These are phyloP conservation scores for Fusarium sp. DNA, from an alignment of 2,329 filamentous ascomycete species.

Conservation along the genomic window DNA sequence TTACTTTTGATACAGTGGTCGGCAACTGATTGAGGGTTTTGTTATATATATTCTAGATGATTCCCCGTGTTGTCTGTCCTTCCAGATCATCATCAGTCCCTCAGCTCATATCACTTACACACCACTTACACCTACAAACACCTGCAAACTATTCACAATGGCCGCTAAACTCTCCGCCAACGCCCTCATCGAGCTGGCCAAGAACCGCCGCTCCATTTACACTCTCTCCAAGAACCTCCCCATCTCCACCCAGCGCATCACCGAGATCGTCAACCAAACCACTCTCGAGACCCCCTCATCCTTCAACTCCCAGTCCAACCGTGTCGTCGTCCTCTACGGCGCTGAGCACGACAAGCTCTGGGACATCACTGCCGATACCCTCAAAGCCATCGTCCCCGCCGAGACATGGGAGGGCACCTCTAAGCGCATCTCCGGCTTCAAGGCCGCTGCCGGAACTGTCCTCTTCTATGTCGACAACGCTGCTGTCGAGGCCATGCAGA, in stretches of 20 bases:
- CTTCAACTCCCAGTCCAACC: conserved; percentile 90
- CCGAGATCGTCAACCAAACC: conserved; percentile 70
- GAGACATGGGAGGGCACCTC: conserved; percentile 66
- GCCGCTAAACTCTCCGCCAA: conserved; percentile 54
- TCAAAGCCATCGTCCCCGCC: conserved; percentile 65
- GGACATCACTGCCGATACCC: conserved; percentile 70
- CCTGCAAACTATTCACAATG: conserved; percentile 49
- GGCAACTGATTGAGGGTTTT: background rate
- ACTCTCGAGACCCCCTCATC: conserved; percentile 76
- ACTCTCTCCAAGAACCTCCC: conserved; percentile 69
- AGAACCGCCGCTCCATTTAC: conserved; percentile 75
- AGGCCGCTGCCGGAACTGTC: conserved; percentile 78
- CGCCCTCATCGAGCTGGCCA: conserved; percentile 69
- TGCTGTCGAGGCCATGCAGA: conserved; percentile 70
- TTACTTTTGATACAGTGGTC: background rate
- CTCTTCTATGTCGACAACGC: conserved; percentile 87
- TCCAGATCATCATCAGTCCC: background rate
- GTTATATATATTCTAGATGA: conserved; percentile 25
- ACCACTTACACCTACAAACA: background rate
- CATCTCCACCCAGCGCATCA: conserved; percentile 60
- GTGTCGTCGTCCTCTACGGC: conserved; percentile 79
- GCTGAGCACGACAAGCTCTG: conserved; percentile 88
- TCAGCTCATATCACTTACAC: conserved; percentile 2
- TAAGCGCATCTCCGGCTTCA: conserved; percentile 63
- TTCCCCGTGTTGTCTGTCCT: background rate